Evolutionary conservation across 2,329 filamentous ascomycete species (phyloP), one percentile per base, ranked within the genome.

Genomic region (Teratosphaeria destructans): DNA sequence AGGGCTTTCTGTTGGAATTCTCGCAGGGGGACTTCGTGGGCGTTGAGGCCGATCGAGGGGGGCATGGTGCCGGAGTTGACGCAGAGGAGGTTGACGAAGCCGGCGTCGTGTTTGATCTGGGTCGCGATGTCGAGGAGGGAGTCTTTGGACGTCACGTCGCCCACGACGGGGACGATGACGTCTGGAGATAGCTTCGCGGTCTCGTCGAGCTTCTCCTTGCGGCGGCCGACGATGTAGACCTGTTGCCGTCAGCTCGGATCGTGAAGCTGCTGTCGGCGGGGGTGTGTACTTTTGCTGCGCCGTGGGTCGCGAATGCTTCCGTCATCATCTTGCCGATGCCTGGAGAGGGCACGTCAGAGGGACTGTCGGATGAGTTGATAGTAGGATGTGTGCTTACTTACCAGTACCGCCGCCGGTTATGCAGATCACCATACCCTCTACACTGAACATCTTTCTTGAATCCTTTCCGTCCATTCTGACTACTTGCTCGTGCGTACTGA

Each of bases 361-460:
- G 14, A 11, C 14, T 12, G 1, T 19, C 34, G 19, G 19, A 19
- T 14, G 34, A 26, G 19, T 11, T 3, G 4, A 14, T n/a, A 8
- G 5, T 5, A n/a, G n/a, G 54, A 11, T 19, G 19, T 19, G 19
- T 19, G 26, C n/a, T 14, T 16, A 8, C 35, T 7, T 37, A 79
- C 80, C 79, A 57, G 75, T 80, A 29, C 78, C 81, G 53, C 79
- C 80, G 52, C 81, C 81, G 1, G 81, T 83, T 54, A 84, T 73
- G 53, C 81, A 76, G 7, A 76, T 78, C 5, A 83, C 79, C 56
- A 81, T 74, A 55, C 76, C 80, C 61, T 82, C 73, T 60, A 83
- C 79, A 19, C 74, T 75, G 72, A 83, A 83, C 3, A 83, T 32
- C 34, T 32, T 32, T n/a, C 34, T 32, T 7, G 52, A 10, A 12